A percentile compares a stretch with the other conserved stretches of the same genome.
phyloP scores from a whole-genome alignment of 2,329 filamentous ascomycete species.

The Basipetospora chlamydospora region DNA sequence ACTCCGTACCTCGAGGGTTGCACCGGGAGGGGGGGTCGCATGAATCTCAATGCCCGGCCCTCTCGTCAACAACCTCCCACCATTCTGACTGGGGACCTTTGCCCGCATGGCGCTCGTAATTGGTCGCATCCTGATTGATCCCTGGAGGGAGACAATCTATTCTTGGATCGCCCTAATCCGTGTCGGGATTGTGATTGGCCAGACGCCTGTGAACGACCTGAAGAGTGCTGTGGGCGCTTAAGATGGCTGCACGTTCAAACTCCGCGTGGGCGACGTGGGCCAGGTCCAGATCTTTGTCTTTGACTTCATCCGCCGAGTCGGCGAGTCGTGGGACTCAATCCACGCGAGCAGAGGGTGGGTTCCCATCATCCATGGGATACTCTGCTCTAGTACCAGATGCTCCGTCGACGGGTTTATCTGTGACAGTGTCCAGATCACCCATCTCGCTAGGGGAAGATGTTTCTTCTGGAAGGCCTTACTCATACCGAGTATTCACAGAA shows the following conservation, averaged over 20 bases:
- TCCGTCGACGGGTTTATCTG: too few species aligned
- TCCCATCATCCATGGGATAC: background rate
- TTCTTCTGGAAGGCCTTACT: too few species aligned
- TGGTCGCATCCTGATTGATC: constrained; percentile 7
- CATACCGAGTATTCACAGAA: too few species aligned
- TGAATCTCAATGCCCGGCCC: too few species aligned
- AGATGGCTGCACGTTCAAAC: constrained; percentile 4
- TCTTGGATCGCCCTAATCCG: constrained; percentile 10
- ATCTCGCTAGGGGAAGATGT: too few species aligned
- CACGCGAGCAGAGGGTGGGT: background rate
- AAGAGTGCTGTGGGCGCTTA: constrained; percentile 11
- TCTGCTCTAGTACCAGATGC: background rate
- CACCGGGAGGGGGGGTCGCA: too few species aligned
- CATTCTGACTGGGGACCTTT: too few species aligned
- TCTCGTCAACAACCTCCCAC: too few species aligned
- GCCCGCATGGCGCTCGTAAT: constrained; percentile 2
- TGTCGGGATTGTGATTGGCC: constrained; percentile 9
- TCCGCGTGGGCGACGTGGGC: background rate
- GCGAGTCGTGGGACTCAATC: background rate
- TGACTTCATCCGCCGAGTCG: background rate
- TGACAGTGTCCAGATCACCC: too few species aligned
- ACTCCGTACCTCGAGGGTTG: too few species aligned
- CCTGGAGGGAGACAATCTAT: constrained; percentile 9
- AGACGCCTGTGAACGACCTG: constrained; percentile 7
- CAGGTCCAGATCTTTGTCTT: background rate